Evolutionary conservation across 1,284 basidiomycete genomes (phyloP).

Genomic region (Thecaphora frezii): DNA sequence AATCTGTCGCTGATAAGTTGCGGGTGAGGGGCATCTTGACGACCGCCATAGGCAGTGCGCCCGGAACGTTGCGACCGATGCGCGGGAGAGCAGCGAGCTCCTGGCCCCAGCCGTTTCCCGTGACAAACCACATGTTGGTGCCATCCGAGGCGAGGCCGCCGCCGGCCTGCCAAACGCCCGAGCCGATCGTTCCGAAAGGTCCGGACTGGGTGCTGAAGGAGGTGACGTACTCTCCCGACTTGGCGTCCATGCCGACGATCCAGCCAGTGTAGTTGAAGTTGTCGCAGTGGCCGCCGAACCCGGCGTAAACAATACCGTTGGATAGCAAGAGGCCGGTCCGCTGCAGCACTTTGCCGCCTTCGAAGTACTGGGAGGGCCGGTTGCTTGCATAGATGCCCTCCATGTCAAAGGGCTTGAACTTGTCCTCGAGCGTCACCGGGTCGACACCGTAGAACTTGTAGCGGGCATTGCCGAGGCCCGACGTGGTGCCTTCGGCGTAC

Average conservation of each 20-base stretch:
- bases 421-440: slow-evolving; percentile 7
- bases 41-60: slow-evolving; percentile 13
- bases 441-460: slow-evolving; percentile 20
- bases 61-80: slow-evolving; percentile 10
- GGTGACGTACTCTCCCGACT: slow-evolving; percentile 6
- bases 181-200: slow-evolving; percentile 4
- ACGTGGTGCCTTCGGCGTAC: slow-evolving; percentile 7
- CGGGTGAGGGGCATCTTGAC: slow-evolving; percentile 5
- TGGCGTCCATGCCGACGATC: slow-evolving; percentile 20
- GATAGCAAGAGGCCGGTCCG: slow-evolving; percentile 11
- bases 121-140: slow-evolving; percentile 10
- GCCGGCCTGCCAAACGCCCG: slow-evolving; percentile 6
- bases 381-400: slow-evolving; percentile 9
- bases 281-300: slow-evolving; percentile 22
- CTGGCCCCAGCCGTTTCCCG: slow-evolving; percentile 14
- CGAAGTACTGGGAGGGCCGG: slow-evolving; percentile 11
- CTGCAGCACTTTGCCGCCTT: slow-evolving; percentile 14
- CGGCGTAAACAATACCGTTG: slow-evolving; percentile 17
- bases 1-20: slow-evolving; percentile 9
- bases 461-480: slow-evolving; percentile 8
- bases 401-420: slow-evolving; percentile 9
- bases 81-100: slow-evolving; percentile 8
- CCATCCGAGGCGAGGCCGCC: slow-evolving; percentile 11
- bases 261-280: slow-evolving; percentile 27
- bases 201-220: slow-evolving; percentile 9